Base-by-base conservation (phyloP, 495 filamentous ascomycete species). In the Durotheca rogersii region DNA sequence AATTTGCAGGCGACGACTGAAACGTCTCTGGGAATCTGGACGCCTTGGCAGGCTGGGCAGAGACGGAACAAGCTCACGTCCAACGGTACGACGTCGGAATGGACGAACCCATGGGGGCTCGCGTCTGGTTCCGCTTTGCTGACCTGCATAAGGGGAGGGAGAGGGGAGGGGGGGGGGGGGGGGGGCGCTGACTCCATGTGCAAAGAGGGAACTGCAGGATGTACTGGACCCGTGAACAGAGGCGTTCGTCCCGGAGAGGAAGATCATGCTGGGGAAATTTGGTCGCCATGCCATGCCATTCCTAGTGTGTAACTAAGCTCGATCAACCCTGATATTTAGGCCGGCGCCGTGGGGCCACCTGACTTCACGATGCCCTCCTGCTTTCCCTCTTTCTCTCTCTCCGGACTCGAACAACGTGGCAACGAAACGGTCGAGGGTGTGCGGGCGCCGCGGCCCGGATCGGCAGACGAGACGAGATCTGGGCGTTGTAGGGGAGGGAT, bases 11-110 rank as follows among this genome's bases (percentile, higher is more conserved):
- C 47, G 44, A 43, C 46, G 23, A 52, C 57, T 60, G 57, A 60
- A 56, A 60, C 57, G 43, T 52, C 57, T 55, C 16, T 56, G 47
- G 32, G 51, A 38, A 36, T 60, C 57, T 60, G 52, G 52, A 56
- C 33, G 57, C 27, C 54, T 56, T 60, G 57, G 57, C 52, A 56
- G 42, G 51, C 51, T 43, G 47, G 43, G 57, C 43, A 47, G 29
- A 31, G 23, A 56, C 51, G 42, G 47, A 47, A 60, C 47, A 51
- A 56, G 52, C 51, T 60, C 42, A 54, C 35, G 40, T 36, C 41
- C 41, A 23, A 43, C 34, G 34, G 30, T 27, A 36, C 45, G 37
- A 43, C 43, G 57, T 51, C 9, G 47, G 38, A 48, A 38, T 59
- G 12, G 37, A 40, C 41, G 47, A 46, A 50, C 41, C 56, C 41